phyloP scores from a whole-genome alignment of 1,284 basidiomycete genomes.

The Limonomyces culmigenus region DNA sequence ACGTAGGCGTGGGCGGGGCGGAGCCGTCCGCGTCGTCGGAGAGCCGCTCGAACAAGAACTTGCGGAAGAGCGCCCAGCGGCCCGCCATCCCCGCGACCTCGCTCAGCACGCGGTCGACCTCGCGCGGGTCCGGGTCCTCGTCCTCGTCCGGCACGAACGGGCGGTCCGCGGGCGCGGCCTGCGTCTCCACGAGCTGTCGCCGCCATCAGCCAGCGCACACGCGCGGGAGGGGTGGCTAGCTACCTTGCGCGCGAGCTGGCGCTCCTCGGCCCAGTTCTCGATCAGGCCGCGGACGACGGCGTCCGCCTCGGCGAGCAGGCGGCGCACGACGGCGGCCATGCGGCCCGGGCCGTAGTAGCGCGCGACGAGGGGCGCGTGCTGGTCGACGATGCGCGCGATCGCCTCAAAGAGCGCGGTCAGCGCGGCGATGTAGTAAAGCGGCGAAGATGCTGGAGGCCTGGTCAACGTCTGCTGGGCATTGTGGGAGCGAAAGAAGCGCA shows the following conservation, averaged over 20 bases:
- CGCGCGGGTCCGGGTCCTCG: slow-evolving; percentile 63
- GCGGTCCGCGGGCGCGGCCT: slow-evolving; percentile 7
- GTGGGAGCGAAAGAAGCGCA: slow-evolving; percentile 17
- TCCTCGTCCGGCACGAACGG: no score
- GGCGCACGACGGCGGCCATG: slow-evolving; percentile 68
- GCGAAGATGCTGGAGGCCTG: slow-evolving; percentile 53
- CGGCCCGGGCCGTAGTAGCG: slow-evolving; percentile 87
- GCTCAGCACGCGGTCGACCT: slow-evolving; percentile 77
- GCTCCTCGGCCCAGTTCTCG: slow-evolving; percentile 82
- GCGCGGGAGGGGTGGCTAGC: not conserved
- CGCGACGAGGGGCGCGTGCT: slow-evolving; percentile 94
- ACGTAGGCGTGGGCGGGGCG: no score
- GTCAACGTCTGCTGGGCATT: slow-evolving; percentile 1
- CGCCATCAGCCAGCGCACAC: slow-evolving; percentile 2
- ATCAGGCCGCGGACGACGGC: slow-evolving; percentile 63
- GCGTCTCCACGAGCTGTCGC: slow-evolving; percentile 15
- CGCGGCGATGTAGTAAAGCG: slow-evolving; percentile 75
- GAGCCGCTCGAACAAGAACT: slow-evolving; percentile 68
- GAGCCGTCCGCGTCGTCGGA: no score
- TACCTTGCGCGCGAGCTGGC: slow-evolving; percentile 60
- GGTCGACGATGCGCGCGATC: slow-evolving; percentile 90
- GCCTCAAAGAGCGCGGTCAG: slow-evolving; percentile 88
- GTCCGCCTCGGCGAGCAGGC: slow-evolving; percentile 78
- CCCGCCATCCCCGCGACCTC: slow-evolving; percentile 84
- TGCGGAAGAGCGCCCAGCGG: slow-evolving; percentile 82